Evolutionary conservation across 2,329 filamentous ascomycete genomes (phyloP).

Genomic region (Aureobasidium lini): DNA sequence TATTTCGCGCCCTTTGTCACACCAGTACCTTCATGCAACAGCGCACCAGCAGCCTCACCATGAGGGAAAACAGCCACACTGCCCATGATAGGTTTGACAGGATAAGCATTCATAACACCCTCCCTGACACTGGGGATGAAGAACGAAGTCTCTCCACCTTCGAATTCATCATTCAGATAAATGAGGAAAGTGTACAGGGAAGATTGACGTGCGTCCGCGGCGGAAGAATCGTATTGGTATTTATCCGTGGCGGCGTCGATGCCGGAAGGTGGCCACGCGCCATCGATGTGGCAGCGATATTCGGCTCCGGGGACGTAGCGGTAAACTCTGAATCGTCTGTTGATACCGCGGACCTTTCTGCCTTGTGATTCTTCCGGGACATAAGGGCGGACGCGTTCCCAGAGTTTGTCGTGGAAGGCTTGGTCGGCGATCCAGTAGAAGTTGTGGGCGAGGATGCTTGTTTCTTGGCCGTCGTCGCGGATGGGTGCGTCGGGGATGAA

Average conservation of each 20-base stretch:
- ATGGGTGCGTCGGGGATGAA: slow-evolving; percentile 63
- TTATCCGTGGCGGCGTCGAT: slow-evolving; percentile 47
- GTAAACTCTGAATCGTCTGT: slow-evolving; percentile 64
- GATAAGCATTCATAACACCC: slow-evolving; percentile 61
- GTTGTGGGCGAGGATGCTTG: slow-evolving; percentile 62
- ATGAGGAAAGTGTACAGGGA: slow-evolving; percentile 63
- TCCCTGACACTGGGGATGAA: slow-evolving; percentile 59
- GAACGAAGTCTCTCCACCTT: slow-evolving; percentile 64
- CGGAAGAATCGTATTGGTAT: slow-evolving; percentile 62
- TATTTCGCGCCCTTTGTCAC: slow-evolving; percentile 61
- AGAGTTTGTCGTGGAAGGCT: slow-evolving; percentile 55
- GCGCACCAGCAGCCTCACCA: slow-evolving; percentile 56
- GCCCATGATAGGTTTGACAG: slow-evolving; percentile 61
- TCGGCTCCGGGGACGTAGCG: slow-evolving; percentile 66
- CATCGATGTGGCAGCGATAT: slow-evolving; percentile 64
- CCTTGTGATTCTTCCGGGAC: slow-evolving; percentile 51
- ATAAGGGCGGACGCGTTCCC: slow-evolving; percentile 52
- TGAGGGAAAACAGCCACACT: slow-evolving; percentile 63
- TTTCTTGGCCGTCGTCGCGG: slow-evolving; percentile 54
- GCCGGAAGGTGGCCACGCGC: slow-evolving; percentile 65
- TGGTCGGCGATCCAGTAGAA: slow-evolving; percentile 65
- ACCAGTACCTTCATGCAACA: slow-evolving; percentile 64
- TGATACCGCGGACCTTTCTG: slow-evolving; percentile 54
- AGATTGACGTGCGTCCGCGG: slow-evolving; percentile 51
- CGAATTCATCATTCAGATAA: slow-evolving; percentile 65